These are phyloP conservation scores for Saccharomycopsis olivae DNA, from an alignment of 805 yeast species.

Conservation along the genomic window DNA sequence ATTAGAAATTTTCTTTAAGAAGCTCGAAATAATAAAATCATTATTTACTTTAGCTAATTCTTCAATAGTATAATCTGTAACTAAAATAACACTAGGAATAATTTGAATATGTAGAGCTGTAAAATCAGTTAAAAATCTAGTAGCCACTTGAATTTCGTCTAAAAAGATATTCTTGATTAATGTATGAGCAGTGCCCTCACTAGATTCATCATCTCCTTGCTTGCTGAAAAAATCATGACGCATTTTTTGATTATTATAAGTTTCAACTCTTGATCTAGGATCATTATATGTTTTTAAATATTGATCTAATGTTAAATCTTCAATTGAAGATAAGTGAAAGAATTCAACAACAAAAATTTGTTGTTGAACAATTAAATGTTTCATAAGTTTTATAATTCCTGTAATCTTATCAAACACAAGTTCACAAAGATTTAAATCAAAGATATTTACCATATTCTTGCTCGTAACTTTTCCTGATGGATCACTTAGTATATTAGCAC, in stretches of 20 bases:
- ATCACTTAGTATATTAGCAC: slow-evolving; percentile 4
- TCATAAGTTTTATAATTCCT: slow-evolving; percentile 11
- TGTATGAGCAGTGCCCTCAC: slow-evolving; percentile 21
- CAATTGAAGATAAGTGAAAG: slow-evolving; percentile 34
- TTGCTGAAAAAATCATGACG: slow-evolving; percentile 2
- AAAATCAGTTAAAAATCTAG: slow-evolving; percentile 21
- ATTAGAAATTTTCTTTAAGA: slow-evolving; percentile 11
- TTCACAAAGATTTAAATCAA: slow-evolving; percentile 11
- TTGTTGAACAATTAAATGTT: slow-evolving; percentile 28
- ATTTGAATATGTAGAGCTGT: slow-evolving; percentile 9
- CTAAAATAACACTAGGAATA: slow-evolving; percentile 9
- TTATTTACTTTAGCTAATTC: slow-evolving; percentile 3
- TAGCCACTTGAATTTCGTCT: slow-evolving; percentile 21
- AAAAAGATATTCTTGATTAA: slow-evolving; percentile 25
- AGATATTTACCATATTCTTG: slow-evolving; percentile 5
- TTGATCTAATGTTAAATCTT: slow-evolving; percentile 30
- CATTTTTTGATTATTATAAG: slow-evolving; percentile 2
- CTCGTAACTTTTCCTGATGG: background rate
- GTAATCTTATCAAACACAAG: slow-evolving; percentile 8
- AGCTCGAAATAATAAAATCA: slow-evolving; percentile 10
- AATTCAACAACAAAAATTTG: slow-evolving; percentile 38
- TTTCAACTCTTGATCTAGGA: slow-evolving; percentile 20
- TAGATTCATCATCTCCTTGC: slow-evolving; percentile 22
- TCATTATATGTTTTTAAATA: slow-evolving; percentile 27
- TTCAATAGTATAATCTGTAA: slow-evolving; percentile 10